Evolutionary conservation across 139 green algal species (phyloP), one percentile per base, ranked within the genome.

Genomic region (Yamagishiella unicocca): DNA sequence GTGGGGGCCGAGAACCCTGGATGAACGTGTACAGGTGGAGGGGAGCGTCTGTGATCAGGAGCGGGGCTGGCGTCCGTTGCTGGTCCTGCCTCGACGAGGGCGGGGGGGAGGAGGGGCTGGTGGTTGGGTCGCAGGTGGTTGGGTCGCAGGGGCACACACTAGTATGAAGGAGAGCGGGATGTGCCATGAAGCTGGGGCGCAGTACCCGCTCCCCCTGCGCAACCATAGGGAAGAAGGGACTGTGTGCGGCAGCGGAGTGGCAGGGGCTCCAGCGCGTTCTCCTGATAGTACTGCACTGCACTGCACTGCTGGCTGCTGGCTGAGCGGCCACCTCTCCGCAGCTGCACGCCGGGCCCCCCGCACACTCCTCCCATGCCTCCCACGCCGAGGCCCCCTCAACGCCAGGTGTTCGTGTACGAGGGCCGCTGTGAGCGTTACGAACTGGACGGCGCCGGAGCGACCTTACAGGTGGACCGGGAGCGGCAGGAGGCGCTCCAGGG

Each of bases 371-470:
- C 72, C 43, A 43, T 27, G 29, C 45, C 42, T 24, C 25, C 38
- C 70, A 38, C 70, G 8, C 45, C 72, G n/a, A n/a, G n/a, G n/a
- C n/a, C n/a, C n/a, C n/a, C n/a, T n/a, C n/a, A n/a, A n/a, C n/a
- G n/a, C 19, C 91, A 92, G 89, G 87, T 94, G 31, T 91, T 76
- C 40, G 87, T 46, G 1, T 94, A 92, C 64, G 64, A 83, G 31
- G 89, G 91, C 31, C 33, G 89, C 6, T 90, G 84, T 37, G 91
- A 94, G 88, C 62, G 77, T 29, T 92, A 87, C 35, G 53, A 64
- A 2, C 81, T 89, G 21, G 64, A 9, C 42, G 12, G 43, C 31
- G 43, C 45, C 22, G 76, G 43, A 25, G 72, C 40, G 29, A 54
- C 70, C 25, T 31, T 55, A 4, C 43, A 46, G 74, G 40, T 42